Evolutionary conservation across 2,329 filamentous ascomycete species (phyloP).

Genomic region (Penicillium verrucosum): DNA sequence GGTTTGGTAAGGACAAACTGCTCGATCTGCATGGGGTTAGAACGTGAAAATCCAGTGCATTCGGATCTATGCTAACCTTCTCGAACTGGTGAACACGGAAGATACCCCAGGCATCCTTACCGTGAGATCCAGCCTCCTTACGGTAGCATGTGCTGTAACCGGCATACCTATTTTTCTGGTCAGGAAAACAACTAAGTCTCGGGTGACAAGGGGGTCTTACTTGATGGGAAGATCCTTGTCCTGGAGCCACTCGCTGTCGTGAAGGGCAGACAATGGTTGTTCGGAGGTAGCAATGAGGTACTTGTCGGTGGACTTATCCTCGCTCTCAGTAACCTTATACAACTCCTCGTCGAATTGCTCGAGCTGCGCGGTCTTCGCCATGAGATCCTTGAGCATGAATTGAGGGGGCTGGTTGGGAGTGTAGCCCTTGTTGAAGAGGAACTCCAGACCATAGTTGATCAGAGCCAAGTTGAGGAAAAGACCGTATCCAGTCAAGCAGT

Average conservation of each 20-base stretch:
- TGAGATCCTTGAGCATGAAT: conserved; percentile 92
- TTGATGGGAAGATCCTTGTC: conserved; percentile 84
- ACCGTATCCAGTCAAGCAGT: conserved; percentile 86
- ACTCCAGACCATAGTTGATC: conserved; percentile 91
- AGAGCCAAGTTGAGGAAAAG: conserved; percentile 89
- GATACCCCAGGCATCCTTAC: conserved; percentile 94
- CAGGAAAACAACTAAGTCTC: conserved; percentile 2
- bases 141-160: conserved; percentile 95
- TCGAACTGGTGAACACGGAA: conserved; percentile 99
- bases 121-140: conserved; percentile 88
- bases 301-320: conserved; percentile 85
- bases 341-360: conserved; percentile 97
- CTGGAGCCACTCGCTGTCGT: conserved; percentile 90
- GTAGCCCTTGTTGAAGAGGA: conserved; percentile 76
- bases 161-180: conserved; percentile 55
- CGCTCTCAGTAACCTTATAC: conserved; percentile 87
- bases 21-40: conserved; percentile 54
- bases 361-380: conserved; percentile 97
- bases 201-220: conserved; percentile 40
- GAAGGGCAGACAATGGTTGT: conserved; percentile 89
- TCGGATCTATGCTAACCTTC: conserved; percentile 55
- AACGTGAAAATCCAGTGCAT: neutral
- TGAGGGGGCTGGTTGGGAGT: conserved; percentile 81
- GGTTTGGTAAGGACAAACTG: conserved; percentile 80
- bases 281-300: conserved; percentile 80